Base-by-base conservation (phyloP, 2,329 filamentous ascomycete species). In the Endothia cerciana region DNA sequence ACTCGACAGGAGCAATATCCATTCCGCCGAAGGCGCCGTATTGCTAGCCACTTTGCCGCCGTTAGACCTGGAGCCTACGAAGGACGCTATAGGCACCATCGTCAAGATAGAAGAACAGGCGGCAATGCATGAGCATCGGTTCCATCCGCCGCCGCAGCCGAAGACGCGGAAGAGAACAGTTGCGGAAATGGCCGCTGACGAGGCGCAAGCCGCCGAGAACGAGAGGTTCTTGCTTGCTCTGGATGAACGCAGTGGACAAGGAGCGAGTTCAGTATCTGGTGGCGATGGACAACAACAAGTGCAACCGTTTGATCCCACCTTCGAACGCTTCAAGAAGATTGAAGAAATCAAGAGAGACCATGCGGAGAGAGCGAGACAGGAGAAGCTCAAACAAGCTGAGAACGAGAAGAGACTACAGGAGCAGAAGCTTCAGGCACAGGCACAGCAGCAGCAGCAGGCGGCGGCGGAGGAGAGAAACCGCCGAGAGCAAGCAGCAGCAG, bases 121-220 rank as follows among this genome's bases (percentile, higher is more conserved):
- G 19, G 53, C 47, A 33, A 82, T 85, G 22, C 82, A 94, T 71
- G 84, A 87, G 25, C 91, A 96, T 75, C 91, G 93, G 7, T 87
- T 93, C 64, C 87, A 90, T 60, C 82, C 87, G 53, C 89, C 93
- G 11, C 94, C 95, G 0, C 86, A 91, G 67, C 93, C 93, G 3
- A 97, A 97, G 82, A 90, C 89, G 8, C 85, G 95, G 65, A 98
- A 99, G 83, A 89, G 94, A 69, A 99, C 95, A 0, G 90, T 96
- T 22, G 95, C 95, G 10, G 94, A 99, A 75, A 88, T 98, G 81
- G 95, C 93, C 10, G 94, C 94, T 8, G 95, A 99, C 74, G 94
- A 99, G 78, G 94, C 95, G 0, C 85, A 93, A 67, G 93, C 93
- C 0, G 94, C 94, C 28, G 92, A 93, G 66, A 89, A 93, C 70